Base-by-base conservation (phyloP, 768 basidiomycete species). In the Pluteus cervinus region DNA sequence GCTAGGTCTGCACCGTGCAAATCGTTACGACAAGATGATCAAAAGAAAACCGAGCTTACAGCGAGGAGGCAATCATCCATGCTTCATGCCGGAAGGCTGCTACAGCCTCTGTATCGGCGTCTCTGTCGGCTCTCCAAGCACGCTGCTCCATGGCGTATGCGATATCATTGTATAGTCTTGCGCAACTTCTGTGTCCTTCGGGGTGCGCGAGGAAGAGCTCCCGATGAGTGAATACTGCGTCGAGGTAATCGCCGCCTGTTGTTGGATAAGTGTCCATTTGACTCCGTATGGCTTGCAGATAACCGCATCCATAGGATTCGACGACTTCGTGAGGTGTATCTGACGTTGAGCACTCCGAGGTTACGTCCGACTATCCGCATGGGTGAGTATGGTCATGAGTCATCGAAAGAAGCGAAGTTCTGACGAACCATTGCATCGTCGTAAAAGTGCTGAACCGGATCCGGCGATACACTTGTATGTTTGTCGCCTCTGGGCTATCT, bases 221-320 rank as follows among this genome's bases (percentile, higher is more conserved):
- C 52, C 85, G 82, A 61, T 88, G 85, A 0, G 77, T 76, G 59
- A 86, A 83, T 49, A 88, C 79, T 36, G 73, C 68, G 52, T 88
- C 85, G 58, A 88, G 73, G 52, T 86, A 88, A 41, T 74, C 82
- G 49, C 83, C 84, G 61, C 73, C 69, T 32, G 80, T 81, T 39
- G 80, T 85, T 38, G 55, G 56, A 43, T 62, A 73, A 29, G 57
- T 63, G 48, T 69, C 71, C 56, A 81, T 54, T 41, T 77, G 78
- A 38, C 66, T 65, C 48, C 71, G 73, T 47, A 81, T 69, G 45
- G 69, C 61, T 54, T 74, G 73, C 33, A 82, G 71, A 55, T 75
- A 80, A 36, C 68, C 75, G 67, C 79, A 81, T 44, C 76, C 79
- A 60, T 62, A 66, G 38, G 51, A 38, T 44, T 58, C 59, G 51